Conservation (phyloP, 2,329 filamentous ascomycete species). For the Sarocladiaceae sp. region DNA sequence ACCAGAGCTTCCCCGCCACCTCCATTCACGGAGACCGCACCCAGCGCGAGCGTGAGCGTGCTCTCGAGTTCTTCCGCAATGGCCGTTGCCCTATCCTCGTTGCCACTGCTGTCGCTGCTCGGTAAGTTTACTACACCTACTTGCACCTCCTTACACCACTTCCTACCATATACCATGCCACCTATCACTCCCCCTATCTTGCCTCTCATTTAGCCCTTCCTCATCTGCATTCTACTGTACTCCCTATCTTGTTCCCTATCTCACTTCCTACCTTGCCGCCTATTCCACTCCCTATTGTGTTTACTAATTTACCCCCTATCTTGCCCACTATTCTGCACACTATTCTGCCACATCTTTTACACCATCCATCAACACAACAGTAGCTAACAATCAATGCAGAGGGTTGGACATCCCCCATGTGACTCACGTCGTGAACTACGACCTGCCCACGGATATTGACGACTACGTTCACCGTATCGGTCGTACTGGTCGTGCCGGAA, state of each 20-base stretch:
- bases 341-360: neutral
- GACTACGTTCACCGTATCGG: constrained; percentile 99
- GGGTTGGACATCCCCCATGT: constrained; percentile 95
- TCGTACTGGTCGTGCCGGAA: constrained; percentile 99
- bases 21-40: constrained; percentile 98
- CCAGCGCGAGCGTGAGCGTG: constrained; percentile 97
- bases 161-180: neutral
- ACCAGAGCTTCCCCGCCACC: constrained; percentile 96
- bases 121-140: neutral
- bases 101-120: constrained; percentile 91
- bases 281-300: neutral
- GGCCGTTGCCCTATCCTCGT: constrained; percentile 94
- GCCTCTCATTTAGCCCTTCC: neutral
- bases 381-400: constrained; percentile 23
- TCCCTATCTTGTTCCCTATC: neutral
- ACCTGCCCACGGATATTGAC: constrained; percentile 97
- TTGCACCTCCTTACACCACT: neutral
- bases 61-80: constrained; percentile 95
- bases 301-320: neutral
- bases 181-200: too few relatives aligned
- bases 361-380: neutral
- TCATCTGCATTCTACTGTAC: neutral
- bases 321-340: neutral
- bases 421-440: constrained; percentile 97
- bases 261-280: neutral